Base-by-base conservation (phyloP, 148 eudicot species). In the Rhododendron vialii region DNA sequence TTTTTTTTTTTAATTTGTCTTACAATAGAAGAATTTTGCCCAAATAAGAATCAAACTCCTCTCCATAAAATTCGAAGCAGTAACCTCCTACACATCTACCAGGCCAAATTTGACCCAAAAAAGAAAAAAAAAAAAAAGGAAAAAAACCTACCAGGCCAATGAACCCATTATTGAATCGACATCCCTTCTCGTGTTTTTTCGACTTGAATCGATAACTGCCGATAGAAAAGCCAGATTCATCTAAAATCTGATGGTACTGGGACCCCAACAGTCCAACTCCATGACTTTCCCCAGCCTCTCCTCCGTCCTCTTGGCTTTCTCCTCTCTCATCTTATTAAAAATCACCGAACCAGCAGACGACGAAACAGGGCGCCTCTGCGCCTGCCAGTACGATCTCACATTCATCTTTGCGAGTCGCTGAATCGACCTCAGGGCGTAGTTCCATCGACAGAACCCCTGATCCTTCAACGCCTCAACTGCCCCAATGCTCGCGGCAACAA, bases 391-490 rank as follows among this genome's bases (percentile, higher is more conserved):
- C 1, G 90, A 84, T 7, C 81, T 13, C 33, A 89, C 35, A 22
- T 86, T 89, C 65, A 78, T 57, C 74, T 89, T 90, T 4, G 92
- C 92, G 10, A 84, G 88, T 15, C 88, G 91, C 5, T 90, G 91
- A 1, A 90, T 12, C 0, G 80, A 82, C 43, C 92, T 87, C 15
- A 92, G 6, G 4, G 91, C 86, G 71, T 92, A 87, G 73, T 94
- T 92, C 96, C 95, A 94, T 15, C 96, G 59, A 45, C 91, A 88
- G 77, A 91, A 82, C 2, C 96, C 96, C 76, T 91, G 95, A 83
- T 94, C 95, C 81, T 94, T 94, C 85, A 93, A 47, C 2, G 96
- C 94, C 87, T 93, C 96, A 11, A 94, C 94, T 2, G 91, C 91
- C 35, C 93, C 94, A 7, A 94, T 91, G 85, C 94, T 91, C 33